Base-by-base conservation (phyloP, 2,329 filamentous ascomycete species). In the Nothopassalora personata region DNA sequence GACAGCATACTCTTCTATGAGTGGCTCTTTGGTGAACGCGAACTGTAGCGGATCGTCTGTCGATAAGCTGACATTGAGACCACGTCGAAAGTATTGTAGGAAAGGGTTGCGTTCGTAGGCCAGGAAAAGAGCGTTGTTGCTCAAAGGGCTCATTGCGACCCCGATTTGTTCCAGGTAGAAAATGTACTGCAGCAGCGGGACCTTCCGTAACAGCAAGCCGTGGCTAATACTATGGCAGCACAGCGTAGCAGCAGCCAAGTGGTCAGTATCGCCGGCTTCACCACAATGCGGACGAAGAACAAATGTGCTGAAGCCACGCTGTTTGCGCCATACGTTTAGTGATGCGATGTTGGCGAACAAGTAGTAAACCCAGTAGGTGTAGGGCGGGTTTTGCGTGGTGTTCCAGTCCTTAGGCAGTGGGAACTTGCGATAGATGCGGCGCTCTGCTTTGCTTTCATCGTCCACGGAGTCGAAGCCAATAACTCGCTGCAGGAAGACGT, bases 361-460 rank as follows among this genome's bases (percentile, higher is more conserved):
- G 71, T 96, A 96, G 76, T 99, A 99, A 71, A 97, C 89, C 94
- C 94, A 99, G 77, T 99, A 99, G 72, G 89, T 97, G 77, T 99
- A 99, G 0, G 94, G 94, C 13, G 94, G 94, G 71, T 99, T 99
- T 74, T 97, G 92, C 68, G 89, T 91, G 0, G 91, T 91, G 64
- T 86, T 84, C 94, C 94, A 99, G 56, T 86, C 86, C 62, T 86
- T 89, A 4, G 94, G 93, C 23, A 94, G 86, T 0, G 94, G 94
- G 66, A 96, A 99, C 73, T 99, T 99, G 70, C 88, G 89, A 78
- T 91, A 96, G n/a, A 97, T 82, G 19, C 94, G 87, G 30, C 93
- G 86, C 75, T 99, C 94, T 2, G 91, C 83, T 77, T 99, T 99
- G 80, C 92, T 97, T 77, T 99, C 94, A 67, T 99, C 94, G 70